Base-by-base conservation (phyloP, 2,329 filamentous ascomycete species). In the Tolypocladium guangdongense region DNA sequence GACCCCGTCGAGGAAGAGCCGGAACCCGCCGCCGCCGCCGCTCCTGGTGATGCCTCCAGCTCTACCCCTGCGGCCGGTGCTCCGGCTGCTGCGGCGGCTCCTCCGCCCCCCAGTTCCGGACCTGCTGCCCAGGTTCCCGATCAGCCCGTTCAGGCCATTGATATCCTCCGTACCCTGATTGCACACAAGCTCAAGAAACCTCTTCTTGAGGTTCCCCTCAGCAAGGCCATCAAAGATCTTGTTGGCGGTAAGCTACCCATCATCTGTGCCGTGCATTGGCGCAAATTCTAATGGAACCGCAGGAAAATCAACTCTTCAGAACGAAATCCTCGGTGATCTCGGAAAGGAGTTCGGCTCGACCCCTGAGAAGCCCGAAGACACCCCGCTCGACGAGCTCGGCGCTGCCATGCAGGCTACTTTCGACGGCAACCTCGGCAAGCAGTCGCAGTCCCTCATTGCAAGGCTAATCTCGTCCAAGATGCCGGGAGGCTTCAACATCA, bases 401-500 rank as follows among this genome's bases (percentile, higher is more conserved):
- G 90, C 88, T 52, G 79, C 93, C 10, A 96, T 99, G 87, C 93
- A 99, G 74, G 86, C 89, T 48, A 97, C 92, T n/a, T 99, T 99
- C 75, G 93, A 96, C 73, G 93, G 93, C 62, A 92, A 96, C 74
- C 83, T 99, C 57, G 93, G 93, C 71, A 99, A 99, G 75, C 91
- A 96, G 63, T 95, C 93, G 0, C 87, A 88, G 52, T 95, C 91
- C 3, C 81, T 99, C 54, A 87, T 99, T 69, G 93, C 93, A 50
- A 87, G 93, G 62, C 78, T 99, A 68, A 93, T 99, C 45, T 97
- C 93, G 2, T 96, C 93, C 33, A 99, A 99, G 76, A 99, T 99
- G 93, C 93, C 93, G 49, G 93, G 92, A 75, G 93, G 93, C 57
- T 99, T 99, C 82, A 99, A 97, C 71, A 97, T 97, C 70, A 97